Evolutionary conservation across 441 rosid species (phyloP).

Genomic region (Capsella rubella): DNA sequence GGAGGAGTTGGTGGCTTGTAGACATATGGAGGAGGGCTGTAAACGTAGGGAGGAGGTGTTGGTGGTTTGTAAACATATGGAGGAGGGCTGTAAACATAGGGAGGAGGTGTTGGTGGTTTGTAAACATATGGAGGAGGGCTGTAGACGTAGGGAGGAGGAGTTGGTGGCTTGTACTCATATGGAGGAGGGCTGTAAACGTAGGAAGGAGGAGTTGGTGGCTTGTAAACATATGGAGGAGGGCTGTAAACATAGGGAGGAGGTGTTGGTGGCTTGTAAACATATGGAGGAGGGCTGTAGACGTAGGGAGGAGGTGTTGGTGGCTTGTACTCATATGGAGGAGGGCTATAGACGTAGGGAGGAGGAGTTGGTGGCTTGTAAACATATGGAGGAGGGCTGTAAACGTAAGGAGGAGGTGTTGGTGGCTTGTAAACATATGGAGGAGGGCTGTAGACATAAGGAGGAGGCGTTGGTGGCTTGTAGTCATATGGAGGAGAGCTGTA

Average conservation of each 20-base stretch:
- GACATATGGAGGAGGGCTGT: neutral
- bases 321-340: neutral
- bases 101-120: neutral
- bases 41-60: no score
- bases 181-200: neutral
- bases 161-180: neutral
- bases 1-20: neutral
- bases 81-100: neutral
- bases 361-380: neutral
- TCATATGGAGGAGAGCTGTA: neutral
- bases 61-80: slow-evolving; percentile 3
- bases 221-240: neutral
- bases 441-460: neutral
- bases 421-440: neutral
- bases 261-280: neutral
- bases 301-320: neutral
- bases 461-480: neutral
- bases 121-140: neutral
- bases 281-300: neutral
- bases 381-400: neutral
- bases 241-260: neutral
- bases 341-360: no score
- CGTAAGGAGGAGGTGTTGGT: neutral
- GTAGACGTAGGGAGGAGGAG: neutral
- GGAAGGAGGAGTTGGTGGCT: neutral